Evolutionary conservation across 2,329 filamentous ascomycete genomes (phyloP), one percentile per base, ranked within the genome.

Genomic region (Beauveria brongniartii): DNA sequence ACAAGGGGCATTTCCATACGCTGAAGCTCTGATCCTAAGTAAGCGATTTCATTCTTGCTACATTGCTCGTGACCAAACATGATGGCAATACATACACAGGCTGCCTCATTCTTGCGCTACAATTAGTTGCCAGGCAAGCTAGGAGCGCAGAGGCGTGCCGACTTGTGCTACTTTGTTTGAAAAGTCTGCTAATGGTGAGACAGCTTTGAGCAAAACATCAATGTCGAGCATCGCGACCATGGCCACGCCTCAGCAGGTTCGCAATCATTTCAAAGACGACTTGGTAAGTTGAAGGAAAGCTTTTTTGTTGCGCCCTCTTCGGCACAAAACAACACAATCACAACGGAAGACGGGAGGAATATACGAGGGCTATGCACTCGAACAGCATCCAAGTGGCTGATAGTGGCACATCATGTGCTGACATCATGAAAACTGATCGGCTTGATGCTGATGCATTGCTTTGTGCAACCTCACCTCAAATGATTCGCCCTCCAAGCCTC

Each of bases 241-340:
- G 69, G 70, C 69, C 51, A 67, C 68, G 44, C 64, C 68, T 61
- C 67, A 68, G 60, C 69, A 71, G 56, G 61, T 69, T 56, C 59
- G 67, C 55, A 62, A 66, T 54, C 67, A 68, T 59, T 71, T 67
- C 65, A 73, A 72, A 64, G 68, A 73, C 43, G 71, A 68, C 62
- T 55, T 65, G 61, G 71, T 73, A 68, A 68, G 71, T 69, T 55
- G 20, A 24, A n/a, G 34, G n/a, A 43, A 43, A 48, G 30, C 56
- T 56, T 57, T 63, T 50, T 26, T 64, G 37, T 54, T 56, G 50
- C 24, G 37, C 55, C 30, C 43, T 2, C 41, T 52, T 60, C 28
- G 30, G 34, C 47, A 26, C 14, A 20, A 28, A 10, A 28, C 34
- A 40, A 50, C 3, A 41, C 37, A 12, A 28, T 52, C 24, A 12